Percentiles rank a stretch among this genome's conserved stretches.
These are phyloP conservation scores for Alternaria solani DNA, from an alignment of 2,329 filamentous ascomycete species.

Conservation along the genomic window DNA sequence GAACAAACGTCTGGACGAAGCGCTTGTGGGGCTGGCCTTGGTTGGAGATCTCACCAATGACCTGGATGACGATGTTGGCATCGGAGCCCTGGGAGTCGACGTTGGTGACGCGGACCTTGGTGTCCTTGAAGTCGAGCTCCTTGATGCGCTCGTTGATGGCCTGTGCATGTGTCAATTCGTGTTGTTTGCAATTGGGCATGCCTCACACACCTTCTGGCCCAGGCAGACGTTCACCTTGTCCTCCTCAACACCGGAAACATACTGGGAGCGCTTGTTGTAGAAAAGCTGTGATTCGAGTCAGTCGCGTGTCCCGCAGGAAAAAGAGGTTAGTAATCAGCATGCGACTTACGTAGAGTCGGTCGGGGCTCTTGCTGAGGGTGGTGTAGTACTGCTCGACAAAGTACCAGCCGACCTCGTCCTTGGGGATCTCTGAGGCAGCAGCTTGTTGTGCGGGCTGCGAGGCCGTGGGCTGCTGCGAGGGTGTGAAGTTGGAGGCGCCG, in stretches of 20 bases:
- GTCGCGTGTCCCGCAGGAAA: slow-evolving; percentile 7
- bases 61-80: slow-evolving; percentile 95
- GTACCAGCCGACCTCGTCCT: slow-evolving; percentile 98
- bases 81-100: slow-evolving; percentile 95
- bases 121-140: slow-evolving; percentile 91
- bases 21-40: slow-evolving; percentile 90
- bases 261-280: slow-evolving; percentile 95
- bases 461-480: slow-evolving; percentile 37
- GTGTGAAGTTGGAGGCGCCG: slow-evolving; percentile 37
- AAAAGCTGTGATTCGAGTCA: slow-evolving; percentile 68
- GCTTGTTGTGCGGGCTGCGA: slow-evolving; percentile 40
- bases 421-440: slow-evolving; percentile 62
- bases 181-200: background rate
- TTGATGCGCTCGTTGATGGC: slow-evolving; percentile 95
- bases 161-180: slow-evolving; percentile 56
- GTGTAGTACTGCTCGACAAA: slow-evolving; percentile 99
- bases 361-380: slow-evolving; percentile 90
- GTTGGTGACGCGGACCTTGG: slow-evolving; percentile 97
- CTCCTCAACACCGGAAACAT: slow-evolving; percentile 90
- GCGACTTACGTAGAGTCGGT: slow-evolving; percentile 77
- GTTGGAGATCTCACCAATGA: slow-evolving; percentile 98
- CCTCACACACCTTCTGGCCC: slow-evolving; percentile 77
- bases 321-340: background rate
- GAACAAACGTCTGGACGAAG: slow-evolving; percentile 97
- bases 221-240: slow-evolving; percentile 86